Conservation (phyloP, 2,329 filamentous ascomycete species). For the Phialophora verrucosa region DNA sequence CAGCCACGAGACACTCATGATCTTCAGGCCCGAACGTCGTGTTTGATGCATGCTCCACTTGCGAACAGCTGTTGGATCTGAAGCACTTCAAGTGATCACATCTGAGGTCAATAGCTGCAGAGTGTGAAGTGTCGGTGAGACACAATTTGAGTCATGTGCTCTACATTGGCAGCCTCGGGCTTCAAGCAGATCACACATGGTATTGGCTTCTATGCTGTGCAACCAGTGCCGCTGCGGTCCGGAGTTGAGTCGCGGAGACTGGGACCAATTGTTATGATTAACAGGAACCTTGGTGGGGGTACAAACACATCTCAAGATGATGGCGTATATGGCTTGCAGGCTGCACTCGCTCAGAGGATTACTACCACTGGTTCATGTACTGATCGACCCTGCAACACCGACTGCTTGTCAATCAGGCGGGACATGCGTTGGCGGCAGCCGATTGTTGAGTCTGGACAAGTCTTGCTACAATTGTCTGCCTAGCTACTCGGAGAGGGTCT, state of each 20-base stretch:
- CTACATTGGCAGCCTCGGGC: neutral
- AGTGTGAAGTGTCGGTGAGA: constrained; percentile 18
- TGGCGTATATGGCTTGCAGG: constrained; percentile 5
- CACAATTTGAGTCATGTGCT: constrained; percentile 11
- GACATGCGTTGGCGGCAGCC: constrained; percentile 16
- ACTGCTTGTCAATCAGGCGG: constrained; percentile 6
- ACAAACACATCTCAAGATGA: constrained; percentile 14
- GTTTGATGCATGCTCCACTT: constrained; percentile 5
- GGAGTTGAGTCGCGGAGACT: neutral
- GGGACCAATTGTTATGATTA: constrained; percentile 1
- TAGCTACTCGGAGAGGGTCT: neutral
- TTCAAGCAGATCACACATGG: neutral
- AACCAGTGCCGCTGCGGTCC: neutral
- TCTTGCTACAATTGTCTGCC: constrained; percentile 1
- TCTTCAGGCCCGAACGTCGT: constrained; percentile 1
- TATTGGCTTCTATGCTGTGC: neutral
- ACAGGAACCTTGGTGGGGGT: neutral
- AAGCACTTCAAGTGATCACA: neutral
- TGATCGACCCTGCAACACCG: constrained; percentile 20
- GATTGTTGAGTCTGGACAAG: neutral
- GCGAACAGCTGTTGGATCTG: constrained; percentile 11
- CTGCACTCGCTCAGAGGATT: neutral
- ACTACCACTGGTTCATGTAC: constrained; percentile 16
- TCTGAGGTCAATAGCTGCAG: neutral
- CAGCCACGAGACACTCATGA: constrained; percentile 13